Evolutionary conservation across 164 flowering plant species (phyloP).

Genomic region (Macadamia integrifolia): DNA sequence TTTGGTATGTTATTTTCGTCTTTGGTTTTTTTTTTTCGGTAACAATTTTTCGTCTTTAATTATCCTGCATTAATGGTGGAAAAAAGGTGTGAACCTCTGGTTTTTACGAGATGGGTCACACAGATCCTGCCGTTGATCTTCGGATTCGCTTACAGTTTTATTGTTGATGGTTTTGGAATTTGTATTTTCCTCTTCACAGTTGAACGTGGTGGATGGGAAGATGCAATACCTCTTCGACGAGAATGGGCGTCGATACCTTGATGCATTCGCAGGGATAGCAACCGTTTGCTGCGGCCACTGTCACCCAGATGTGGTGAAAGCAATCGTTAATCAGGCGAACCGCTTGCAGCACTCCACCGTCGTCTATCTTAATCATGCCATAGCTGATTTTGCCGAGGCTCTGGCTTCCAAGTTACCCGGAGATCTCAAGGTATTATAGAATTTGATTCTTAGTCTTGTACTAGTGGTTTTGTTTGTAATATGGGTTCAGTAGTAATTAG

Average conservation of each 20-base stretch:
- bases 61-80: no score
- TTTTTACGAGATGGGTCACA: no score
- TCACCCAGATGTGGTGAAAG: conserved; percentile 80
- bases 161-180: background rate
- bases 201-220: conserved; percentile 86
- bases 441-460: background rate
- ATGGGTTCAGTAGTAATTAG: background rate
- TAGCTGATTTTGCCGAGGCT: conserved; percentile 91
- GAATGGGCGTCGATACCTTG: conserved; percentile 74
- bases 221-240: conserved; percentile 94
- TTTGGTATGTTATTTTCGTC: no score
- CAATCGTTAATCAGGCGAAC: conserved; percentile 56
- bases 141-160: no score
- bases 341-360: conserved; percentile 84
- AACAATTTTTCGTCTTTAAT: no score
- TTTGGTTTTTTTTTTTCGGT: no score
- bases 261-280: conserved; percentile 93
- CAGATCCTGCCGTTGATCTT: no score
- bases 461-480: background rate
- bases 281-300: conserved; percentile 91
- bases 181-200: conserved; percentile 24
- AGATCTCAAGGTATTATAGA: conserved; percentile 62
- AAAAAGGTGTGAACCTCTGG: no score
- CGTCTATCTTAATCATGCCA: conserved; percentile 68
- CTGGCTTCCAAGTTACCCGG: conserved; percentile 84